A percentile compares a stretch with the other conserved stretches of the same genome.
phyloP scores from a whole-genome alignment of 768 basidiomycete species.

The Hypholoma fasciculare region DNA sequence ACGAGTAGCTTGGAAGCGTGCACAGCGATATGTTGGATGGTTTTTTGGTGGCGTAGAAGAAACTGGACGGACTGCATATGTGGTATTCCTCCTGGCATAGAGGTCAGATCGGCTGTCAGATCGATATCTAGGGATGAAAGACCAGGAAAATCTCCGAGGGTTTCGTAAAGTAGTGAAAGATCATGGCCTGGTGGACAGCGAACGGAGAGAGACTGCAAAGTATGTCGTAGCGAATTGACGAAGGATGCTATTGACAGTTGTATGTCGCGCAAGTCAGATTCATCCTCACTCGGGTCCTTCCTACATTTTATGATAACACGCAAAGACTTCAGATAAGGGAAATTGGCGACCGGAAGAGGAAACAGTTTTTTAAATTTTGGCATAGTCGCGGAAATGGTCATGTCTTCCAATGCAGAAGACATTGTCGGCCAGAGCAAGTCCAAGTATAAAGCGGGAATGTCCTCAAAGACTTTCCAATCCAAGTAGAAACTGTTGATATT shows the following conservation, averaged over 20 bases:
- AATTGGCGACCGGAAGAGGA: neutral
- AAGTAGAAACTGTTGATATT: neutral
- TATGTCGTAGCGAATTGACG: neutral
- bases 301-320: neutral
- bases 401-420: neutral
- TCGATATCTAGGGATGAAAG: slow-evolving; percentile 1
- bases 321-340: neutral
- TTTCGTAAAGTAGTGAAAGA: neutral
- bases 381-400: neutral
- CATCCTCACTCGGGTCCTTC: neutral
- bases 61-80: neutral
- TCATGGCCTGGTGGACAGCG: neutral
- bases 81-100: neutral
- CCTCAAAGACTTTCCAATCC: neutral
- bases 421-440: neutral
- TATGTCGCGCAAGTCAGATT: neutral
- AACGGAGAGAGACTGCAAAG: slow-evolving; percentile 3
- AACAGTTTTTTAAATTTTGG: neutral
- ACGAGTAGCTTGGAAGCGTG: neutral
- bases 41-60: neutral
- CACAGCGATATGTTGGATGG: neutral
- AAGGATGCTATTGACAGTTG: neutral
- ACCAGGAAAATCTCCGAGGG: neutral
- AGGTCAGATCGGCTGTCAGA: neutral
- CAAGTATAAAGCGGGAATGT: neutral